Conservation (phyloP, 768 basidiomycete genomes). For the Gautieria morchelliformis region DNA sequence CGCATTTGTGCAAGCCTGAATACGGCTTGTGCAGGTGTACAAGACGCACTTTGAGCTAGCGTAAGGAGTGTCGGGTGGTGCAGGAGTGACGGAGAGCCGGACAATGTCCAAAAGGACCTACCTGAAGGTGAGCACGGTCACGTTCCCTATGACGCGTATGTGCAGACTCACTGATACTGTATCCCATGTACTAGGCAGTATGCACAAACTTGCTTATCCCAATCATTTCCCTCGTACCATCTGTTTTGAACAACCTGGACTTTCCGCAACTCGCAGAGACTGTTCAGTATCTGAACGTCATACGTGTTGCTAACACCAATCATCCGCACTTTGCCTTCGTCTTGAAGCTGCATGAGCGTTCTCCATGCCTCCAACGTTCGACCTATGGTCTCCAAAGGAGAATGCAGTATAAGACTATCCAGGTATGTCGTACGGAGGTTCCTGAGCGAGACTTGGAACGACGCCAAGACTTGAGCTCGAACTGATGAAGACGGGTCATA, state of each 20-base stretch:
- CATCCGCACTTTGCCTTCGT: constrained; percentile 49
- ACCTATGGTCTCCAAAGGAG: constrained; percentile 49
- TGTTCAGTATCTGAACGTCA: constrained; percentile 44
- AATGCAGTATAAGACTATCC: constrained; percentile 74
- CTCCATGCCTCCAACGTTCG: constrained; percentile 65
- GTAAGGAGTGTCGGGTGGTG: constrained; percentile 34
- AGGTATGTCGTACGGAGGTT: constrained; percentile 67
- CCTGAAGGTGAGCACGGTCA: neutral
- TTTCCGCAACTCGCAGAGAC: constrained; percentile 35
- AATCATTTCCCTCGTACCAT: constrained; percentile 75
- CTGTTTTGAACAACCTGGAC: constrained; percentile 76
- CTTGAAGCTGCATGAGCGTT: constrained; percentile 49
- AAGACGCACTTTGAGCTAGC: constrained; percentile 35
- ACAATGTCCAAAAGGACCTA: constrained; percentile 84
- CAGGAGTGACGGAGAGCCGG: constrained; percentile 62
- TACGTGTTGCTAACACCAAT: constrained; percentile 79
- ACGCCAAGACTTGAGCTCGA: constrained; percentile 49
- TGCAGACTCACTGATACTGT: constrained; percentile 58
- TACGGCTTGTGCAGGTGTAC: constrained; percentile 56
- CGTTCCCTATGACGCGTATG: neutral
- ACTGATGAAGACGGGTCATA: constrained; percentile 51
- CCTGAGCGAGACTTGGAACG: constrained; percentile 51
- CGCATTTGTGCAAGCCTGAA: constrained; percentile 60
- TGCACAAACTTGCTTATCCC: constrained; percentile 55
- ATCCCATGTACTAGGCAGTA: constrained; percentile 57